phyloP scores from a whole-genome alignment of 345 rosid genomes.

The Turnera subulata region DNA sequence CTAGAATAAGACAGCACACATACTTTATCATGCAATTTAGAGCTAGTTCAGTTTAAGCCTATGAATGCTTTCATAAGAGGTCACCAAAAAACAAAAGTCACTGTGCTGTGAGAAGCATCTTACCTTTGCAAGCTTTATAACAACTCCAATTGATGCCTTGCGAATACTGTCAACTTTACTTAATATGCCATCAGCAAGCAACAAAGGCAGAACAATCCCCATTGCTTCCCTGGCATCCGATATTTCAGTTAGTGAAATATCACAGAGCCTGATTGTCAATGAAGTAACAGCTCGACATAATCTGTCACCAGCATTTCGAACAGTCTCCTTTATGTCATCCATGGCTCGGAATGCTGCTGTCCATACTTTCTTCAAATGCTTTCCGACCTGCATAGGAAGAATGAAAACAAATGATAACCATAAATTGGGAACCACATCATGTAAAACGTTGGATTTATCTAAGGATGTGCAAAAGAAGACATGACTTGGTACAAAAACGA shows the following conservation, averaged over 20 bases:
- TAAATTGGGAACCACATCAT: neutral
- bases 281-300: slow-evolving; percentile 72
- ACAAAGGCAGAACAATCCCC: slow-evolving; percentile 75
- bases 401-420: neutral
- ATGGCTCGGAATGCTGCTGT: slow-evolving; percentile 85
- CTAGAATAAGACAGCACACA: too few relatives aligned
- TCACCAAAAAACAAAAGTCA: too few relatives aligned
- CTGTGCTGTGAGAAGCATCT: slow-evolving; percentile 3
- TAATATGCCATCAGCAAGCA: slow-evolving; percentile 89
- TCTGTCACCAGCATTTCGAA: slow-evolving; percentile 90
- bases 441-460: neutral
- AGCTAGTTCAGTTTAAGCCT: too few relatives aligned
- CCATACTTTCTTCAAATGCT: slow-evolving; percentile 79
- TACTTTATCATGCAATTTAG: too few relatives aligned
- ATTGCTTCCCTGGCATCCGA: slow-evolving; percentile 71
- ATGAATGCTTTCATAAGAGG: too few relatives aligned
- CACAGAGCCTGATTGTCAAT: slow-evolving; percentile 83
- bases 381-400: slow-evolving; percentile 51
- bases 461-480: neutral
- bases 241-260: slow-evolving; percentile 73
- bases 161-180: slow-evolving; percentile 81
- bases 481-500: neutral
- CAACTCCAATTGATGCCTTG: slow-evolving; percentile 90
- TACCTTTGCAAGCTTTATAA: slow-evolving; percentile 98
- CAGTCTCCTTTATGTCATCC: slow-evolving; percentile 99